Evolutionary conservation across 495 filamentous ascomycete species (phyloP), one percentile per base, ranked within the genome.

Genomic region (Astrothelium macrocarpum): DNA sequence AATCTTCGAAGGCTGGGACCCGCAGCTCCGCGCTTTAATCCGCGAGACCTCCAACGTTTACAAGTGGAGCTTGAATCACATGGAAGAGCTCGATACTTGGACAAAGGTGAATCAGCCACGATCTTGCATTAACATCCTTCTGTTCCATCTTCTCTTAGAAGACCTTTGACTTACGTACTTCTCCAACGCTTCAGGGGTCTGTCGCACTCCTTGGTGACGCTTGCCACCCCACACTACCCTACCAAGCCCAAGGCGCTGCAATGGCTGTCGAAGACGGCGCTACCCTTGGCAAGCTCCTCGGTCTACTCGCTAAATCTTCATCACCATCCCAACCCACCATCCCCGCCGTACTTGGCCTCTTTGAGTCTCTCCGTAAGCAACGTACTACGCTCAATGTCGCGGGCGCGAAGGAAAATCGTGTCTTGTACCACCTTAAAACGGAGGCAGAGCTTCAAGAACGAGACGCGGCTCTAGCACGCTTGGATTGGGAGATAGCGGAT

Each of bases 341-440:
- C 10, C 31, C 58, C 1, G 74, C 74, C 18, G 75, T 84, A 16
- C 70, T 86, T 32, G 73, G 72, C 25, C 64, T 83, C 29, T 90
- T 88, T 66, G 82, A 90, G 71, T 73, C 70, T 12, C 66, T 87
- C 64, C 76, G 87, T 34, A 89, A 87, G 74, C 75, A 76, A 23
- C 71, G 87, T 49, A 83, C 84, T 2, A 82, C 83, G 16, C 74
- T 71, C 53, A 81, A 86, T 66, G 83, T 82, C 23, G 72, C 76
- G 60, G 82, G 81, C 64, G 79, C 76, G 0, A 80, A 80, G 32
- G 74, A 66, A 42, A 70, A 85, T 77, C 70, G 84, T 58, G 76
- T 85, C 53, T 78, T 82, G 43, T 86, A 83, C 65, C 86, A 88
- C 66, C 65, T 88, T 64, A 72, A 69, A 10, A 78, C 87, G 64